These are phyloP conservation scores for Lentinula sp. DNA, from an alignment of 768 basidiomycete species.

Conservation along the genomic window DNA sequence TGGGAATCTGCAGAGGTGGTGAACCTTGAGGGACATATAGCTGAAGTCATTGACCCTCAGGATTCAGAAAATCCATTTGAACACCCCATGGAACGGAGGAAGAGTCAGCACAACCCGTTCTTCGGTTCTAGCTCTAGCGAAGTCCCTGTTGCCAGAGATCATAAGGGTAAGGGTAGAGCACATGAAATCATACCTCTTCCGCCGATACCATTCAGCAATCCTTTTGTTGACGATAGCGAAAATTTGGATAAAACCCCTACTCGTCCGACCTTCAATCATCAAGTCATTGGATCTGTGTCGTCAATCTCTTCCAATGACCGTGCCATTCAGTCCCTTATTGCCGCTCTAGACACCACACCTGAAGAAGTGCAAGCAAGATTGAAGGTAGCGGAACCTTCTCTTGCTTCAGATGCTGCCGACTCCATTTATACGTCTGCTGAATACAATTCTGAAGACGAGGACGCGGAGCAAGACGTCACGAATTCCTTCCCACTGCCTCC, in stretches of 20 bases:
- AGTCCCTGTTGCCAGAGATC: conserved; percentile 24
- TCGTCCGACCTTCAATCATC: conserved; percentile 27
- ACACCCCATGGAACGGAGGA: conserved; percentile 23
- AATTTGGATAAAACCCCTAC: conserved; percentile 13
- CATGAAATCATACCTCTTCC: conserved; percentile 19
- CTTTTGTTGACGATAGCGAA: conserved; percentile 25
- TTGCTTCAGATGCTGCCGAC: conserved; percentile 21
- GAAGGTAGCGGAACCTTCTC: conserved; percentile 52
- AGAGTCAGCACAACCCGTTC: conserved; percentile 32
- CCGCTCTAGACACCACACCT: conserved; percentile 50
- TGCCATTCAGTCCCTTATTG: conserved; percentile 61
- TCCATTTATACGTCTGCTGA: conserved; percentile 23
- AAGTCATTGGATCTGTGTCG: conserved; percentile 24
- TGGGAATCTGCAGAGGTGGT: conserved; percentile 72
- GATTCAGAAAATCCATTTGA: conserved; percentile 19
- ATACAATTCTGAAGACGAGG: conserved; percentile 4
- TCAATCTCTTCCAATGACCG: conserved; percentile 42
- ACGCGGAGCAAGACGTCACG: conserved; percentile 31
- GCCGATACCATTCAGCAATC: conserved; percentile 21
- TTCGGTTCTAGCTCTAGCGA: conserved; percentile 12
- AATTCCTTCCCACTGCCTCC: conserved; percentile 36
- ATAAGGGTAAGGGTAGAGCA: conserved; percentile 31
- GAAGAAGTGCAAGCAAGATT: conserved; percentile 43
- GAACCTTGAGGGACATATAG: conserved; percentile 29
- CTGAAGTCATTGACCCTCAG: conserved; percentile 26